Evolutionary conservation across 208 protist species (phyloP).

Genomic region (Endotrypanum monterogeii): DNA sequence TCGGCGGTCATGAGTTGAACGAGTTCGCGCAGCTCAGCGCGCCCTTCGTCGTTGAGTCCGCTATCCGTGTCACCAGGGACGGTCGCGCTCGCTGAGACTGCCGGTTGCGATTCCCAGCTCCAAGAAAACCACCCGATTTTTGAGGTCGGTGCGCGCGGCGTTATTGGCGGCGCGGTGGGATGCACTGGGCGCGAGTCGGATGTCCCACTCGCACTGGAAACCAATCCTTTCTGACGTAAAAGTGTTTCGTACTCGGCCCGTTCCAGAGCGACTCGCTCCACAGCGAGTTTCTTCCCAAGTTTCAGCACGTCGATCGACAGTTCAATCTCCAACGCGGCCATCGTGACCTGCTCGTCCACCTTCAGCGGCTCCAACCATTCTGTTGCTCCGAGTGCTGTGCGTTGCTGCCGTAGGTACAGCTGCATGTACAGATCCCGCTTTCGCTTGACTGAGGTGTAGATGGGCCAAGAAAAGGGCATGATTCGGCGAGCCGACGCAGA

Average conservation of each 20-base stretch:
- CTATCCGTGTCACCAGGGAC: slow-evolving; percentile 1
- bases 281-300: slow-evolving; percentile 48
- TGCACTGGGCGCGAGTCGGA: neutral
- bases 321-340: slow-evolving; percentile 47
- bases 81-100: slow-evolving; percentile 1
- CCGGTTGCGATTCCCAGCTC: slow-evolving; percentile 8
- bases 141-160: neutral
- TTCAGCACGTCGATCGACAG: slow-evolving; percentile 65
- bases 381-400: slow-evolving; percentile 21
- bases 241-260: slow-evolving; percentile 38
- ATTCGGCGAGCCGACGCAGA: slow-evolving; percentile 7
- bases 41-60: slow-evolving; percentile 34
- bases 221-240: slow-evolving; percentile 20
- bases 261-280: slow-evolving; percentile 38
- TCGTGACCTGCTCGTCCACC: slow-evolving; percentile 32
- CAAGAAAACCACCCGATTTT: slow-evolving; percentile 24
- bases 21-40: slow-evolving; percentile 51
- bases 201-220: neutral
- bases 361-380: slow-evolving; percentile 49
- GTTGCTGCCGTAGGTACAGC: slow-evolving; percentile 47
- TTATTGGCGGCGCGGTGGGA: neutral
- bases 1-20: slow-evolving; percentile 60
- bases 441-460: slow-evolving; percentile 41
- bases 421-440: slow-evolving; percentile 49
- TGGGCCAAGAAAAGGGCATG: slow-evolving; percentile 48